Evolutionary conservation across 495 filamentous ascomycete genomes (phyloP).

Genomic region (Hypoxylon perforatum): DNA sequence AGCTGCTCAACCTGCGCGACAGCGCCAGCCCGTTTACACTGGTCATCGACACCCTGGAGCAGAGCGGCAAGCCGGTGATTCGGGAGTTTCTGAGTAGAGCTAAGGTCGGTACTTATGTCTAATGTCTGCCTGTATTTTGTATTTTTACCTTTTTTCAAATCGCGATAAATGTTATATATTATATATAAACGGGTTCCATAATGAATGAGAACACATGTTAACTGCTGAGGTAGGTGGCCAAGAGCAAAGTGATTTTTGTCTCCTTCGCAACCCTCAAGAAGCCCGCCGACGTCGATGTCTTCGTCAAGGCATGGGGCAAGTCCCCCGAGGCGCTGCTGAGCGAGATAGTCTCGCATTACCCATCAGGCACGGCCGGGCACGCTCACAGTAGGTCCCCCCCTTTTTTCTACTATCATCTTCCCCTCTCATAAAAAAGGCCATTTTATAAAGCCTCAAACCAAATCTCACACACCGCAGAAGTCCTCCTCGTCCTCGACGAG

Average conservation of each 20-base stretch:
- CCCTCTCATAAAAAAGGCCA: neutral
- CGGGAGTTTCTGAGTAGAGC: conserved; percentile 79
- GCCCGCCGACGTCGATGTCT: conserved; percentile 66
- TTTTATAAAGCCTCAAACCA: conserved; percentile 52
- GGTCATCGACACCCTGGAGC: conserved; percentile 85
- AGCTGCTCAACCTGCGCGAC: conserved; percentile 80
- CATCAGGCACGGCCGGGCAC: conserved; percentile 40
- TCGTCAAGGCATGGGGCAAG: conserved; percentile 73
- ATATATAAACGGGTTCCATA: neutral
- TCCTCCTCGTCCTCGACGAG: conserved; percentile 71
- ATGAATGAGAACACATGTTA: conserved; percentile 9
- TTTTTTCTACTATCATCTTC: neutral
- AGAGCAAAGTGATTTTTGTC: conserved; percentile 73
- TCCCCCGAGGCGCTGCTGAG: conserved; percentile 58
- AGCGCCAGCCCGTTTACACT: conserved; percentile 87
- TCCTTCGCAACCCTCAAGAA: conserved; percentile 77
- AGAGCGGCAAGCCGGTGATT: conserved; percentile 76
- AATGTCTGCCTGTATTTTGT: neutral
- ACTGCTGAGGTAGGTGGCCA: conserved; percentile 52
- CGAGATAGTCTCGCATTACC: conserved; percentile 68
- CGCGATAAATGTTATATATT: neutral
- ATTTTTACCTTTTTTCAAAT: no score
- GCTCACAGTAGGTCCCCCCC: conserved; percentile 47
- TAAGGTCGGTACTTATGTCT: conserved; percentile 62
- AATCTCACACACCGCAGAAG: conserved; percentile 53